Conservation (phyloP, 805 yeast species). For the Candida cerambycidarum region DNA sequence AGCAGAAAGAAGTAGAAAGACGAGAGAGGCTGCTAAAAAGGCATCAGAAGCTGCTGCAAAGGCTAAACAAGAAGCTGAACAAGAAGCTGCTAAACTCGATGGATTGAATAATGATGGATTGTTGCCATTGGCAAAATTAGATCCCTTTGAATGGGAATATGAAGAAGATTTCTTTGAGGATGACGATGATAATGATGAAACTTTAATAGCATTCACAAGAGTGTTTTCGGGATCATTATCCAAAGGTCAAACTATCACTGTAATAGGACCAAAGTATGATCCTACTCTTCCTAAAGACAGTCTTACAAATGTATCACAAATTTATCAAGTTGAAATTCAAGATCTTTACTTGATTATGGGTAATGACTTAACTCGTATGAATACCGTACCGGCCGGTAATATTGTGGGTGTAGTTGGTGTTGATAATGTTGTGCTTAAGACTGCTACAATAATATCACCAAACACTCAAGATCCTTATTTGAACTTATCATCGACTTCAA, state of each 20-base stretch:
- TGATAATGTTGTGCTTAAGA: constrained; percentile 77
- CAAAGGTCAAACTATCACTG: constrained; percentile 71
- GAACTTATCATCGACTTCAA: constrained; percentile 51
- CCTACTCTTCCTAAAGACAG: constrained; percentile 46
- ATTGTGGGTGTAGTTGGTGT: constrained; percentile 93
- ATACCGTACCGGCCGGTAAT: constrained; percentile 89
- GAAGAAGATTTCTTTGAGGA: constrained; percentile 51
- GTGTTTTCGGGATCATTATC: constrained; percentile 80
- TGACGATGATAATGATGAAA: constrained; percentile 54
- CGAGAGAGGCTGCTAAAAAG: constrained; percentile 64
- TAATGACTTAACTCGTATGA: constrained; percentile 73
- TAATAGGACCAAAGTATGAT: constrained; percentile 85
- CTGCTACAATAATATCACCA: constrained; percentile 75
- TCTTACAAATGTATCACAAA: constrained; percentile 47
- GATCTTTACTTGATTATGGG: constrained; percentile 89
- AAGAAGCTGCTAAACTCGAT: constrained; percentile 10
- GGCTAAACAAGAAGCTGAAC: constrained; percentile 19
- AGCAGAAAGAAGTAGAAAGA: constrained; percentile 59
- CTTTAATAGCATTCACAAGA: constrained; percentile 83
- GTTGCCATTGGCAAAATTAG: constrained; percentile 26
- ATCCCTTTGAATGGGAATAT: constrained; percentile 44
- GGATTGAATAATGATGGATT: constrained; percentile 22
- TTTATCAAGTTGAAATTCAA: constrained; percentile 58
- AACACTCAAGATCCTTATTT: constrained; percentile 60
- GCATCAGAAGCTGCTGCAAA: constrained; percentile 56